phyloP scores from a whole-genome alignment of 495 filamentous ascomycete species.

The Viridothelium virens region DNA sequence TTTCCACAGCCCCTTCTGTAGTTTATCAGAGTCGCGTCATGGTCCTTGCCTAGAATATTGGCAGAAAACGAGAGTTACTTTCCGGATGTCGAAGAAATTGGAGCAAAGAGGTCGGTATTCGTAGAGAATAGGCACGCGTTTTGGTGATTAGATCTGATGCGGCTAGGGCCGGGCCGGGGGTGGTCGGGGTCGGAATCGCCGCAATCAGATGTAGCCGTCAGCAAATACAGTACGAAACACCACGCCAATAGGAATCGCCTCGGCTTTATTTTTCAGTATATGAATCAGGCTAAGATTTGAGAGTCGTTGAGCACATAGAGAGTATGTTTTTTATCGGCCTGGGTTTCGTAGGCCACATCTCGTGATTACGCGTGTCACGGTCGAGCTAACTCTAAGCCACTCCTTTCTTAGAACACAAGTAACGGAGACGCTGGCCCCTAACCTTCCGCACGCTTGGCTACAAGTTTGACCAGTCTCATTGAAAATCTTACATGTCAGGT shows the following conservation, averaged over 20 bases:
- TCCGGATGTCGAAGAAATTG: neutral
- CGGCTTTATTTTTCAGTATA: neutral
- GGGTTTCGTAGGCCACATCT: neutral
- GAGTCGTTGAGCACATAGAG: neutral
- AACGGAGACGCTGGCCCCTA: too few relatives aligned
- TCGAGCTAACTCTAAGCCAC: too few relatives aligned
- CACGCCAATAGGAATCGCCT: neutral
- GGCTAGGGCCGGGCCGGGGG: neutral
- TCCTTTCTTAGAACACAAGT: too few relatives aligned
- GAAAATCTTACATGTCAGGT: too few relatives aligned
- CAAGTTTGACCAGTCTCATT: too few relatives aligned
- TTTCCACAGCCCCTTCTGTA: neutral
- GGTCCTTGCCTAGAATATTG: neutral
- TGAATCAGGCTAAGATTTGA: neutral
- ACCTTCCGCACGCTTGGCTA: too few relatives aligned
- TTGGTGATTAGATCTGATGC: neutral
- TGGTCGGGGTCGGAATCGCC: neutral
- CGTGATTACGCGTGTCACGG: too few relatives aligned
- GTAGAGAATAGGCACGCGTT: neutral
- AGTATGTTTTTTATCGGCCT: too few relatives aligned
- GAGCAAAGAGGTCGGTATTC: neutral
- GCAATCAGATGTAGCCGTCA: conserved; percentile 1
- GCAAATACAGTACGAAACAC: neutral
- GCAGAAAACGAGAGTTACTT: neutral
- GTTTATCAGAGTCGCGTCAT: neutral